phyloP scores from a whole-genome alignment of 331 rosid species.

The Rhamnella rubrinervis region DNA sequence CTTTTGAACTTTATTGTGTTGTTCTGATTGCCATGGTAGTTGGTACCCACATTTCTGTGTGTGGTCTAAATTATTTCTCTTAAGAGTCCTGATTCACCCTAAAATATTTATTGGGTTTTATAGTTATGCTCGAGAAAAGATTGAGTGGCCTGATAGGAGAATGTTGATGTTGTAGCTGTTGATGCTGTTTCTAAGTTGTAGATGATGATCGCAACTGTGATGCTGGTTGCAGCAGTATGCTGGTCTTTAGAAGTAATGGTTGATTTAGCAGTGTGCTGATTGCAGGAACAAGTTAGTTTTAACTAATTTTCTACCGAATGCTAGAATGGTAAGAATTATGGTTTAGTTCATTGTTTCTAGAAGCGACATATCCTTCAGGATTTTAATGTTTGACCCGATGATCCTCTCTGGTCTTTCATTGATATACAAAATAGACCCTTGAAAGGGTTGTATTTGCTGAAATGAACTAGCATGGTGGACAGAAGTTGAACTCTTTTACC shows the following conservation, averaged over 20 bases:
- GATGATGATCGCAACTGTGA: constrained; percentile 70
- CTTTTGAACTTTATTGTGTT: neutral
- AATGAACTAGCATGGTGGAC: constrained; percentile 14
- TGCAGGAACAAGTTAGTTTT: constrained; percentile 42
- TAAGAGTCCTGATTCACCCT: constrained; percentile 35
- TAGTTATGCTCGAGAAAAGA: constrained; percentile 71
- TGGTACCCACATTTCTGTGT: constrained; percentile 14
- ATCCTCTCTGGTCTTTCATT: constrained; percentile 26
- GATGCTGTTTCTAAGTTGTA: constrained; percentile 66
- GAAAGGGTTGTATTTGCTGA: constrained; percentile 43
- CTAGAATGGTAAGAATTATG: constrained; percentile 55
- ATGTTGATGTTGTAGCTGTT: constrained; percentile 60
- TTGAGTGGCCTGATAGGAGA: constrained; percentile 63
- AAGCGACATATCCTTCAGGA: constrained; percentile 27
- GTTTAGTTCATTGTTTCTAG: constrained; percentile 38
- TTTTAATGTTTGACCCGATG: constrained; percentile 44
- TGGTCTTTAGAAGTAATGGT: constrained; percentile 60
- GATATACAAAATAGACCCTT: constrained; percentile 18
- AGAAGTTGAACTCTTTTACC: too few relatives aligned
- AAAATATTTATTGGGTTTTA: constrained; percentile 77
- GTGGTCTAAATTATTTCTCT: constrained; percentile 21
- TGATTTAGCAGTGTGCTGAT: constrained; percentile 60
- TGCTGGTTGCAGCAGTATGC: constrained; percentile 72
- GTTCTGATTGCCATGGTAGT: constrained; percentile 5
- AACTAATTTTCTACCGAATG: constrained; percentile 43